Evolutionary conservation across 1,139 yeast species (phyloP).

Genomic region (Scheffersomyces titani): DNA sequence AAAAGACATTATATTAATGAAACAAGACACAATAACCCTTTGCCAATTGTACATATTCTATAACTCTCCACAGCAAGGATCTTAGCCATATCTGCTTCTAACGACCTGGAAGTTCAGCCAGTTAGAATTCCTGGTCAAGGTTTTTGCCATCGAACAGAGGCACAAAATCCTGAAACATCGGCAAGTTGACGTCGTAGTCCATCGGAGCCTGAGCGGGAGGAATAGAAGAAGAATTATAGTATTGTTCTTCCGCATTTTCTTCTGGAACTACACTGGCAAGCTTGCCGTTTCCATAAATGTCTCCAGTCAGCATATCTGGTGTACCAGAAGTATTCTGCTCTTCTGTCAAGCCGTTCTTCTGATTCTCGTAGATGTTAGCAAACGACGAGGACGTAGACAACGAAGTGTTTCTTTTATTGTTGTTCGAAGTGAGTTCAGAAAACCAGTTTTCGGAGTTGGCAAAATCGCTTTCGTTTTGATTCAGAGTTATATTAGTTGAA

Average conservation of each 20-base stretch:
- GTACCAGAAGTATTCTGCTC: background rate
- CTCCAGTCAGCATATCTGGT: background rate
- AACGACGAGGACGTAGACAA: constrained; percentile 13
- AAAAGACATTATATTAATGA: background rate
- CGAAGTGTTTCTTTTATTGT: background rate
- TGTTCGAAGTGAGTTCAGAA: background rate
- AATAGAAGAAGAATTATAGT: constrained; percentile 1
- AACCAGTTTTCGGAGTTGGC: background rate
- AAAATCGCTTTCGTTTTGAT: background rate
- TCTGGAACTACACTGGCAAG: background rate
- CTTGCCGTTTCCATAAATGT: background rate
- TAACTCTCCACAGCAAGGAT: background rate
- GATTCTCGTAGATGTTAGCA: constrained; percentile 4
- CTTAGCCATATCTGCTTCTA: background rate
- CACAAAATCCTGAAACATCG: constrained; percentile 12
- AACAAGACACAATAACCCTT: background rate
- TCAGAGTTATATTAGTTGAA: constrained; percentile 5
- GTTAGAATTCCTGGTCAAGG: background rate
- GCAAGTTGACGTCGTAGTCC: constrained; percentile 15
- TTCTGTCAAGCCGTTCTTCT: background rate
- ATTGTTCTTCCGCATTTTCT: background rate
- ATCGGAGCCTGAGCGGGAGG: constrained; percentile 13
- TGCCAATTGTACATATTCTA: background rate
- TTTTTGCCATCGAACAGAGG: constrained; percentile 2
- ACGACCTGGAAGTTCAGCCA: background rate